Evolutionary conservation across 2,329 filamentous ascomycete species (phyloP).

Genomic region (Neofusicoccum sp.): DNA sequence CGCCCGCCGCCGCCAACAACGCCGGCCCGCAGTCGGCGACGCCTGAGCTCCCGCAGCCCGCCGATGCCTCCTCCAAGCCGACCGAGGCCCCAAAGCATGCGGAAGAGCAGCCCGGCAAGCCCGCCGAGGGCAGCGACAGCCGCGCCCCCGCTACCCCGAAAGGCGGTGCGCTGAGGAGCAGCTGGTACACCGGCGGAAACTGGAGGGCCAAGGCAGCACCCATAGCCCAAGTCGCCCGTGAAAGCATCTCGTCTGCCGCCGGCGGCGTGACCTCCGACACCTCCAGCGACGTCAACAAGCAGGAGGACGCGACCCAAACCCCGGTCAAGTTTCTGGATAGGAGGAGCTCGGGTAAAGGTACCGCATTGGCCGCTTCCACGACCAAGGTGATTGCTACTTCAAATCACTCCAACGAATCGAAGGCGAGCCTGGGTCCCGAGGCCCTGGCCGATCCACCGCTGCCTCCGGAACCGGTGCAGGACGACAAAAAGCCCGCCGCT

Average conservation of each 20-base stretch:
- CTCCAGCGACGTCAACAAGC: constrained; percentile 29
- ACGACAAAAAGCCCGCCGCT: constrained; percentile 3
- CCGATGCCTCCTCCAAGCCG: background rate
- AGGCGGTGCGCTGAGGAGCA: constrained; percentile 22
- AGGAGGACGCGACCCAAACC: constrained; percentile 28
- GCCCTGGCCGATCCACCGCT: constrained; percentile 38
- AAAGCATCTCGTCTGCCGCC: constrained; percentile 46
- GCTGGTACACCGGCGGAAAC: constrained; percentile 47
- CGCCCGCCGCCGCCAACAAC: constrained; percentile 24
- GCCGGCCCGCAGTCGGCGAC: background rate
- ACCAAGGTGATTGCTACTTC: constrained; percentile 47
- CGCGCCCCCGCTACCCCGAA: constrained; percentile 23
- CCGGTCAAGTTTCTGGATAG: constrained; percentile 40
- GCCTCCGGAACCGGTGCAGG: constrained; percentile 39
- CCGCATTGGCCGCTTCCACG: constrained; percentile 44
- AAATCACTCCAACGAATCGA: constrained; percentile 26
- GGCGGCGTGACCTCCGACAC: constrained; percentile 44
- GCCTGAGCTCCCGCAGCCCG: background rate
- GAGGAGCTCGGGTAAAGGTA: constrained; percentile 46
- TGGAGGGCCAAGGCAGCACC: constrained; percentile 48
- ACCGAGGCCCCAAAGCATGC: background rate
- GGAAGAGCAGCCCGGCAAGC: background rate
- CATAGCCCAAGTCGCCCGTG: constrained; percentile 46
- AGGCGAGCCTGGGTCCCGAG: constrained; percentile 24
- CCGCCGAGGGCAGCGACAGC: background rate